These are phyloP conservation scores for Actinidia chinensis DNA, from an alignment of 179 eudicot species.

Conservation along the genomic window DNA sequence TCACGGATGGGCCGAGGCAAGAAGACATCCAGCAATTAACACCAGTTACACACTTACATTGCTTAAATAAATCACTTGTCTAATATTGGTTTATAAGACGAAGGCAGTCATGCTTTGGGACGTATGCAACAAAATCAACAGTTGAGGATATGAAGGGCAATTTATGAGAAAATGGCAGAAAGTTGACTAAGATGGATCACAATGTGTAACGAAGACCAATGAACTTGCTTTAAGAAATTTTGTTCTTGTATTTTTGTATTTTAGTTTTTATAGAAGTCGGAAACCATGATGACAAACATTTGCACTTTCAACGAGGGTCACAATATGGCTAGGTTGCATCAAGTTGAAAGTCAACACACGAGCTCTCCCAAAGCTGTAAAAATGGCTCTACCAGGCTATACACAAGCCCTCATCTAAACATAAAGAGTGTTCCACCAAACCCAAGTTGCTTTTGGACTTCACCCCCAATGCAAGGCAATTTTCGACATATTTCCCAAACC, in stretches of 20 bases:
- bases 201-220: too few species aligned
- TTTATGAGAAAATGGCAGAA: too few species aligned
- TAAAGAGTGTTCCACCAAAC: neutral
- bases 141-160: too few species aligned
- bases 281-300: neutral
- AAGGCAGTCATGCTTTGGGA: too few species aligned
- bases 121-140: too few species aligned
- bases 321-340: neutral
- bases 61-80: too few species aligned
- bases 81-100: too few species aligned
- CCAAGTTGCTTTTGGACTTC: neutral
- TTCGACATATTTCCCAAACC: neutral
- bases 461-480: neutral
- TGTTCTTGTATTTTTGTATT: too few species aligned
- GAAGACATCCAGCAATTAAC: neutral
- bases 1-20: neutral
- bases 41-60: too few species aligned
- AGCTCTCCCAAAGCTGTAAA: neutral
- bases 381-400: neutral
- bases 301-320: neutral
- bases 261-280: neutral
- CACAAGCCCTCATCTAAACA: neutral
- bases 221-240: too few species aligned
- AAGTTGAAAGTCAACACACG: neutral
- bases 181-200: too few species aligned